Conservation (phyloP, 768 basidiomycete genomes). For the Leucosporidium yakuticum region DNA sequence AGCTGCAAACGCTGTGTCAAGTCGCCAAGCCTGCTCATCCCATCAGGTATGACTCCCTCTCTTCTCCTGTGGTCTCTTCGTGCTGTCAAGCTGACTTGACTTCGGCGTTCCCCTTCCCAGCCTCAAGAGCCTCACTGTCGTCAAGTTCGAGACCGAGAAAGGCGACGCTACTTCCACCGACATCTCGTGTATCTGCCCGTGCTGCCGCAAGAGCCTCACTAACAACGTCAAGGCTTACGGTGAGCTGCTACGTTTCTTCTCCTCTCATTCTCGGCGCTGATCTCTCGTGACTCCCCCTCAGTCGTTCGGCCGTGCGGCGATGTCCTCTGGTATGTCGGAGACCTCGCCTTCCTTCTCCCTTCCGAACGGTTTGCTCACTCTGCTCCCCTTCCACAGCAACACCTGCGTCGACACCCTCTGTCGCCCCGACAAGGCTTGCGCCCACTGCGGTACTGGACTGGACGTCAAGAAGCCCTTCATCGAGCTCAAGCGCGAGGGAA, state of each 20-base stretch:
- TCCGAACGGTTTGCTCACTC: background rate
- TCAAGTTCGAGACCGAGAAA: constrained; percentile 62
- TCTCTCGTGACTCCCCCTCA: constrained; percentile 38
- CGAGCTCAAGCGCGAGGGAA: constrained; percentile 85
- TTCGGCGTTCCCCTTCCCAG: constrained; percentile 45
- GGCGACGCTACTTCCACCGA: constrained; percentile 20
- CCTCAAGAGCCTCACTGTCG: constrained; percentile 71
- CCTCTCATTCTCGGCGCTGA: background rate
- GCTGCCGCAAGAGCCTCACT: constrained; percentile 76
- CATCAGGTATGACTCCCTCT: constrained; percentile 51
- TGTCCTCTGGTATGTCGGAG: constrained; percentile 58
- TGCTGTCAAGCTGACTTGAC: background rate
- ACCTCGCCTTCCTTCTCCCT: too few species aligned
- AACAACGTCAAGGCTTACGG: constrained; percentile 67
- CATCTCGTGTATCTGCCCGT: constrained; percentile 64
- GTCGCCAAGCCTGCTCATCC: constrained; percentile 72
- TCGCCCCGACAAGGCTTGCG: constrained; percentile 57
- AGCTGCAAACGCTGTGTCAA: constrained; percentile 81
- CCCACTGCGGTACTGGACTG: constrained; percentile 69
- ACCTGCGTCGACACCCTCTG: constrained; percentile 85
- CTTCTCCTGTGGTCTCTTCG: background rate
- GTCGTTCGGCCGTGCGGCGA: constrained; percentile 84
- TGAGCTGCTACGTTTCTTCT: constrained; percentile 45
- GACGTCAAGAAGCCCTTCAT: constrained; percentile 64
- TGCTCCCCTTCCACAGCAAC: constrained; percentile 44